Conservation (phyloP, 2,329 filamentous ascomycete species). For the Aspergillus brunneoviolaceus region DNA sequence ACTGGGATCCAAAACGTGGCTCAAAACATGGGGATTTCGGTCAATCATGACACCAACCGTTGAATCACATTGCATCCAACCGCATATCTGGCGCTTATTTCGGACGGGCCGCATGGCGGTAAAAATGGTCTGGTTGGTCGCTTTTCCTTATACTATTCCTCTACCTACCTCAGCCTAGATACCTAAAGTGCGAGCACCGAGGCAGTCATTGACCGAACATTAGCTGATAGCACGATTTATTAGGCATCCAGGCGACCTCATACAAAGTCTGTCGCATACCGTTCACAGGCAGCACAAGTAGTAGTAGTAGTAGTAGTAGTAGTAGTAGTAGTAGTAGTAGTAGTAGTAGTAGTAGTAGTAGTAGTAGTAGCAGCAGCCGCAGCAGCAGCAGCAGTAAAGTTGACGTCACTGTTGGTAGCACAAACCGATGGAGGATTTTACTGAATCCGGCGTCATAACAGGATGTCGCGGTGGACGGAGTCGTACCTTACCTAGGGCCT, state of each 20-base stretch:
- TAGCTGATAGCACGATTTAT: too few relatives aligned
- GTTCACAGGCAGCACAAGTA: background rate
- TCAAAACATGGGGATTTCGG: slow-evolving; percentile 13
- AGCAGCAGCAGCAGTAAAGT: background rate
- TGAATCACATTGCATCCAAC: slow-evolving; percentile 2
- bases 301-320: background rate
- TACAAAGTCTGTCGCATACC: too few relatives aligned
- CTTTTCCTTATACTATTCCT: background rate
- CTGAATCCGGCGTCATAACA: background rate
- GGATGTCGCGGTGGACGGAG: background rate
- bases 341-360: background rate
- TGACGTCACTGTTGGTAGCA: slow-evolving; percentile 4
- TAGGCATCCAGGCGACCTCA: too few relatives aligned
- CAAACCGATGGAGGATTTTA: background rate
- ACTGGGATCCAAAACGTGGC: slow-evolving; percentile 10
- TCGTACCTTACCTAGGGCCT: background rate
- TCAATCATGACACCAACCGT: slow-evolving; percentile 11
- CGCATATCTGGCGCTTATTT: slow-evolving; percentile 8
- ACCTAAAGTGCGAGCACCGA: background rate
- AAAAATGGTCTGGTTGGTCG: background rate
- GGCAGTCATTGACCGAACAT: background rate
- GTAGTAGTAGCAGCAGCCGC: too few relatives aligned
- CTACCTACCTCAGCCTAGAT: background rate
- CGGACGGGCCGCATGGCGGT: background rate
- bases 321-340: background rate